Evolutionary conservation across 345 rosid species (phyloP), one percentile per base, ranked within the genome.

Genomic region (Corchorus olitorius): DNA sequence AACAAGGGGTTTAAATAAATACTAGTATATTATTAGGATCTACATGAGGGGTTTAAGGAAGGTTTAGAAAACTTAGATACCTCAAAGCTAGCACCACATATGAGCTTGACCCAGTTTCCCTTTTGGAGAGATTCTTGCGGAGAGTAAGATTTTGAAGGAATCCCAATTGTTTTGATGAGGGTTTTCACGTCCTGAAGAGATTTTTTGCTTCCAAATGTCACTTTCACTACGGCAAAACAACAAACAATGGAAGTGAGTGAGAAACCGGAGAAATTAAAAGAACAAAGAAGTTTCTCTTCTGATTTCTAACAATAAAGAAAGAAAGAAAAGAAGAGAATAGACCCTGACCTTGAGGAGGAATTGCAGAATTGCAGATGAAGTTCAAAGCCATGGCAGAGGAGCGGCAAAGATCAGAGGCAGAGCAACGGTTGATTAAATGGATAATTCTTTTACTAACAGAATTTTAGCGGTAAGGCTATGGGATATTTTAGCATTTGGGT

Each of bases 81-180:
- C 93, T 89, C 91, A 50, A 89, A 89, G 80, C 93, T 88, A 6
- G 91, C 91, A 60, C 91, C 91, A 56, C 91, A 88, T 39, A 89
- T 89, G 75, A 89, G 90, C 89, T 89, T 88, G 76, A 88, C 91
- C 93, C 89, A 89, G 84, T 81, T 88, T 15, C 93, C 90, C 52
- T 75, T 79, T 58, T 70, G 80, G 73, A 89, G 89, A 43, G 90
- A 88, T 73, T 83, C 78, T 13, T 69, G 77, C 0, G 93, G 93
- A 58, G 90, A 65, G 67, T 82, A 68, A 16, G 81, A 65, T 20
- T 79, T 63, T 52, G 87, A 84, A 76, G 86, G 76, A 75, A 85
- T 70, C 75, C 85, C 77, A 37, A 75, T 70, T 71, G 76, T 65
- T 72, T 68, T 79, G 15, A 86, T 63, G 45, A 82, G 82, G 46